These are phyloP conservation scores for Ceratocystis cubensis DNA, from an alignment of 2,329 filamentous ascomycete species.

Conservation along the genomic window DNA sequence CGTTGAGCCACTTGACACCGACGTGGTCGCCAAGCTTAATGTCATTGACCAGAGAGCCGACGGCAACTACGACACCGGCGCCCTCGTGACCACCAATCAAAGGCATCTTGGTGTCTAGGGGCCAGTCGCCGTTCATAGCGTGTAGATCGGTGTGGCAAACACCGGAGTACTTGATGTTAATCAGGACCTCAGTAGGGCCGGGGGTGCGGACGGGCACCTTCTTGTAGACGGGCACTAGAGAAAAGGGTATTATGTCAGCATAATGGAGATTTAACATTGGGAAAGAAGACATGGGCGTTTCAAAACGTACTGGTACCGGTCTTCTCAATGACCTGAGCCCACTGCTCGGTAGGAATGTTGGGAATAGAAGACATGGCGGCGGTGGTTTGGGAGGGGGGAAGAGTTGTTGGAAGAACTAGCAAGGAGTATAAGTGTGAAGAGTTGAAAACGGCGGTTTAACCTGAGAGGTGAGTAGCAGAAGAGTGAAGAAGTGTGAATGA, in stretches of 20 bases:
- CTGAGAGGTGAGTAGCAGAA: slow-evolving; percentile 6
- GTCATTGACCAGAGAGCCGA: slow-evolving; percentile 63
- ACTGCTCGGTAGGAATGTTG: slow-evolving; percentile 68
- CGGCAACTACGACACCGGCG: slow-evolving; percentile 70
- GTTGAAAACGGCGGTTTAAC: not conserved
- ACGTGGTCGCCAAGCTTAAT: slow-evolving; percentile 72
- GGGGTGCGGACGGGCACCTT: slow-evolving; percentile 71
- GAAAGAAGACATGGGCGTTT: slow-evolving; percentile 4
- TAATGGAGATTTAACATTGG: not conserved
- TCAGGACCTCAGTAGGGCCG: slow-evolving; percentile 76
- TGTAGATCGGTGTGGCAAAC: slow-evolving; percentile 79
- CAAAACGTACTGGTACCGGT: slow-evolving; percentile 51
- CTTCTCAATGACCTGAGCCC: slow-evolving; percentile 82
- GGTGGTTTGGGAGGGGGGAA: slow-evolving; percentile 20
- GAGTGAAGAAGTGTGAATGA: slow-evolving; percentile 10
- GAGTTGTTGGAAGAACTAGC: slow-evolving; percentile 2
- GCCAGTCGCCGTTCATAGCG: slow-evolving; percentile 84
- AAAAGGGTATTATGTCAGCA: not conserved
- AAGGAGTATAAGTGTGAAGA: not conserved
- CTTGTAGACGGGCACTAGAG: slow-evolving; percentile 54
- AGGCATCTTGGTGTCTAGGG: slow-evolving; percentile 66
- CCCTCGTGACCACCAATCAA: slow-evolving; percentile 73
- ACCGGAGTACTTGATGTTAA: slow-evolving; percentile 83
- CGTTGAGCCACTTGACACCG: slow-evolving; percentile 90
- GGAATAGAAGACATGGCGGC: slow-evolving; percentile 25